A percentile compares a stretch with the other conserved stretches of the same genome.
Evolutionary conservation across 2,329 filamentous ascomycete genomes (phyloP).

Genomic region (Xylaria hypoxylon): DNA sequence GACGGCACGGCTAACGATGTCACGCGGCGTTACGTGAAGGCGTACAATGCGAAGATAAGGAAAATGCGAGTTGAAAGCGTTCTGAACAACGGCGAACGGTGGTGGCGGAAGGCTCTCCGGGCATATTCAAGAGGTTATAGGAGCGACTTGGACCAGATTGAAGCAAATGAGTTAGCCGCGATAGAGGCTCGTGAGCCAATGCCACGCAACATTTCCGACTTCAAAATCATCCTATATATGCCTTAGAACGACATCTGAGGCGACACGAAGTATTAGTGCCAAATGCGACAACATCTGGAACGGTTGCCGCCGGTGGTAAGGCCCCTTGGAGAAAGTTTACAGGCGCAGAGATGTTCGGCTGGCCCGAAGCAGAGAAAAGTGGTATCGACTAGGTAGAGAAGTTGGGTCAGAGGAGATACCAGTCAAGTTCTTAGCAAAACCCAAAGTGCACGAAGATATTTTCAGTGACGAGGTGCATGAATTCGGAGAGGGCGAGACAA

Average conservation of each 20-base stretch:
- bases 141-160: conserved; percentile 82
- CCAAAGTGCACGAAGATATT: conserved; percentile 51
- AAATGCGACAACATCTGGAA: conserved; percentile 77
- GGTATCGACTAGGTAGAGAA: conserved; percentile 88
- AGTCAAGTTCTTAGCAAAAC: conserved; percentile 75
- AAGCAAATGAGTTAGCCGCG: conserved; percentile 79
- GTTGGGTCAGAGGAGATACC: conserved; percentile 84
- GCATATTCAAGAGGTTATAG: conserved; percentile 57
- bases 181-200: conserved; percentile 82
- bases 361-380: conserved; percentile 84
- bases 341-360: conserved; percentile 82
- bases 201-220: conserved; percentile 86
- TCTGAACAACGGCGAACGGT: conserved; percentile 60
- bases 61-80: conserved; percentile 79
- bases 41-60: conserved; percentile 90
- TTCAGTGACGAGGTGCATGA: conserved; percentile 55
- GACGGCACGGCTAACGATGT: conserved; percentile 85
- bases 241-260: conserved; percentile 84
- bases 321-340: conserved; percentile 80
- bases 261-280: conserved; percentile 85
- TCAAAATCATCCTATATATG: conserved; percentile 87
- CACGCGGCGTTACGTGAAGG: conserved; percentile 86
- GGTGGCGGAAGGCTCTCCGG: conserved; percentile 66
- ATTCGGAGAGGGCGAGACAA: conserved; percentile 56
- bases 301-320: conserved; percentile 75